Evolutionary conservation across 2,329 filamentous ascomycete species (phyloP).

Genomic region (Pseudocercospora fuligena): DNA sequence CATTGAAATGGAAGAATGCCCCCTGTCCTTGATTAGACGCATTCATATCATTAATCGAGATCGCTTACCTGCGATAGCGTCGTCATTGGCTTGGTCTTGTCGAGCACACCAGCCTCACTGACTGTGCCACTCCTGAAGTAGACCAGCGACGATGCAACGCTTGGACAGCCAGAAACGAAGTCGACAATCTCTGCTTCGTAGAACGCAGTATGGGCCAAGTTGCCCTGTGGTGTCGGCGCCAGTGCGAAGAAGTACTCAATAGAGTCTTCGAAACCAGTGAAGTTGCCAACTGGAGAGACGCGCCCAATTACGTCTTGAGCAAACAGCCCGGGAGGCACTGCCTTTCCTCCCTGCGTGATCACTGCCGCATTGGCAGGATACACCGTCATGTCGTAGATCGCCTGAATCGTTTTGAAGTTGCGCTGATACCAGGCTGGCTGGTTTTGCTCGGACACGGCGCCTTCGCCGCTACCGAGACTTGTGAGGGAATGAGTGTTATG

Average conservation of each 20-base stretch:
- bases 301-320: constrained; percentile 45
- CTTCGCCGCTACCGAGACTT: background rate
- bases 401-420: constrained; percentile 46
- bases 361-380: constrained; percentile 48
- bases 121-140: constrained; percentile 26
- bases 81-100: constrained; percentile 14
- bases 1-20: constrained; percentile 55
- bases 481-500: background rate
- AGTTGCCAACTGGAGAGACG: constrained; percentile 50
- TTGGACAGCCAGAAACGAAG: constrained; percentile 29
- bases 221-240: constrained; percentile 40
- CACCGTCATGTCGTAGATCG: constrained; percentile 49
- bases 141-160: constrained; percentile 30
- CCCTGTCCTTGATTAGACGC: constrained; percentile 28
- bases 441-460: constrained; percentile 5
- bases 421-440: constrained; percentile 30
- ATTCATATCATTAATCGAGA: background rate
- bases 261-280: constrained; percentile 48
- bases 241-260: constrained; percentile 54
- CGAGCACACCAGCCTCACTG: constrained; percentile 19
- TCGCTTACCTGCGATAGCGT: constrained; percentile 26
- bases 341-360: constrained; percentile 41
- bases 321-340: constrained; percentile 48
- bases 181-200: constrained; percentile 33
- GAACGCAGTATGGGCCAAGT: constrained; percentile 30